Percentiles rank a stretch among this genome's conserved stretches.
Evolutionary conservation across 257 asterid genomes (phyloP).

Genomic region (Primulina eburnea): DNA sequence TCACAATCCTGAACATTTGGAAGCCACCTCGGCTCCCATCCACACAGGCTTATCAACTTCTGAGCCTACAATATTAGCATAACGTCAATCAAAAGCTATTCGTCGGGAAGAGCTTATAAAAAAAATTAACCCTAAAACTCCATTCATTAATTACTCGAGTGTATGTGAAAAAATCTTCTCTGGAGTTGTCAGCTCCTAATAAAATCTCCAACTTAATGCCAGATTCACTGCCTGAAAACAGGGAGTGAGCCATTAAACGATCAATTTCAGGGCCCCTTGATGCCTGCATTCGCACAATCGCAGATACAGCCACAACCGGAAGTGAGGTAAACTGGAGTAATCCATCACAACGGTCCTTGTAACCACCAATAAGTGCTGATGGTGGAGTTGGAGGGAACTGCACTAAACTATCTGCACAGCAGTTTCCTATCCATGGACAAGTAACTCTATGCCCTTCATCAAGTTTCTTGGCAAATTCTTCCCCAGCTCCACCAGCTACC

Average conservation of each 20-base stretch:
- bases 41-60: constrained; percentile 93
- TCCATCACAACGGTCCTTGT: constrained; percentile 96
- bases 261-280: constrained; percentile 84
- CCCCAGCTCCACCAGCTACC: constrained; percentile 72
- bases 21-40: constrained; percentile 99
- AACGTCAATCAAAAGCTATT: constrained; percentile 17
- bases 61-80: constrained; percentile 60
- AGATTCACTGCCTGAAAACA: constrained; percentile 64
- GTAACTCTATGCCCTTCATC: constrained; percentile 72
- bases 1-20: constrained; percentile 98
- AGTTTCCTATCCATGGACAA: constrained; percentile 96
- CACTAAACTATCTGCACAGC: constrained; percentile 93
- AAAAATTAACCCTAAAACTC: constrained; percentile 18
- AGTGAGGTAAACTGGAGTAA: constrained; percentile 92
- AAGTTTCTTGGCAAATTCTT: constrained; percentile 69
- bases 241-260: constrained; percentile 77
- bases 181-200: constrained; percentile 55
- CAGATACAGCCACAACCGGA: constrained; percentile 76
- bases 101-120: constrained; percentile 4
- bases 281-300: constrained; percentile 69
- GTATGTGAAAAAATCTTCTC: constrained; percentile 71
- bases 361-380: constrained; percentile 95
- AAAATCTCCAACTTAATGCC: constrained; percentile 60
- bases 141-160: constrained; percentile 59
- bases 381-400: constrained; percentile 99